These are phyloP conservation scores for Ustilago trichophora DNA, from an alignment of 1,284 basidiomycete species.

Conservation along the genomic window DNA sequence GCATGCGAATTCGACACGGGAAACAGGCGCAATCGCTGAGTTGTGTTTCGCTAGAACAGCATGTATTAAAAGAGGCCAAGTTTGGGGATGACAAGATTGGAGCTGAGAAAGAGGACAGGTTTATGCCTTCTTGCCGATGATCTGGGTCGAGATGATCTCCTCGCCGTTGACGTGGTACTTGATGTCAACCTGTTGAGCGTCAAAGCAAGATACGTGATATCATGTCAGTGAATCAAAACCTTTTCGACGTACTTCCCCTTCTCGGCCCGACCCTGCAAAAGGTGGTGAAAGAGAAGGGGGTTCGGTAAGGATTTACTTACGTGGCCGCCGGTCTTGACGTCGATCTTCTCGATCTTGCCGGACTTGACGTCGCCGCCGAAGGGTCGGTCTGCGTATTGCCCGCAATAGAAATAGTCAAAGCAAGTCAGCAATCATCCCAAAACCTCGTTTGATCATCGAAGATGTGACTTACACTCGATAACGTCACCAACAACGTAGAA, in stretches of 20 bases:
- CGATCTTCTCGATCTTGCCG: slow-evolving; percentile 62
- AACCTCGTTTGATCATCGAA: too few relatives aligned
- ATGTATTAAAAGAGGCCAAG: too few relatives aligned
- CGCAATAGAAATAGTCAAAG: too few relatives aligned
- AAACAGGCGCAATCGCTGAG: too few relatives aligned
- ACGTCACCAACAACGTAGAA: slow-evolving; percentile 54
- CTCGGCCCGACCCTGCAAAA: too few relatives aligned
- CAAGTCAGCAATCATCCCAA: slow-evolving; percentile 3
- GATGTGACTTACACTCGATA: slow-evolving; percentile 58
- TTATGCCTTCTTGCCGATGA: slow-evolving; percentile 56
- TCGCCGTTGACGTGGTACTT: slow-evolving; percentile 61
- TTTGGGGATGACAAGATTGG: too few relatives aligned
- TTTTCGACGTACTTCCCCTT: too few relatives aligned
- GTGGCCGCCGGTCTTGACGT: slow-evolving; percentile 59
- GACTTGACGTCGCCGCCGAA: slow-evolving; percentile 59
- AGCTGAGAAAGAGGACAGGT: too few relatives aligned
- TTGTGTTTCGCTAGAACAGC: too few relatives aligned
- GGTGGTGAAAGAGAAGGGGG: background rate
- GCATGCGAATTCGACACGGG: too few relatives aligned
- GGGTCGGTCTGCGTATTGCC: slow-evolving; percentile 60
- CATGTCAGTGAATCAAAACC: too few relatives aligned
- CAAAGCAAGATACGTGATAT: background rate
- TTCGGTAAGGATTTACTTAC: slow-evolving; percentile 32
- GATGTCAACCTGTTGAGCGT: slow-evolving; percentile 61
- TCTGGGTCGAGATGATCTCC: slow-evolving; percentile 57